Percentiles rank a stretch among this genome's conserved stretches.
Evolutionary conservation across 2,329 filamentous ascomycete species (phyloP).

Genomic region (Arthrocladium fulminans): DNA sequence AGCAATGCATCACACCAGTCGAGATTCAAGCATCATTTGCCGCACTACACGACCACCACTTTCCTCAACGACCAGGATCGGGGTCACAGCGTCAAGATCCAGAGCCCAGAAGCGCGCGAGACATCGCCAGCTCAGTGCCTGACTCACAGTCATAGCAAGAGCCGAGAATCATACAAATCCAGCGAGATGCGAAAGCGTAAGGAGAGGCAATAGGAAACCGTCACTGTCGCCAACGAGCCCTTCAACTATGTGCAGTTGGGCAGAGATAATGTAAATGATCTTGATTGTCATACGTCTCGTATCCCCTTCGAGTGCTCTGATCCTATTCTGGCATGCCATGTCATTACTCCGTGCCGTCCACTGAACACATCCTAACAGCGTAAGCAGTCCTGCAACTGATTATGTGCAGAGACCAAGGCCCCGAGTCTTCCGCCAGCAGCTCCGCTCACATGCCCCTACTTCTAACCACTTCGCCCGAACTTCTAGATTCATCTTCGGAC

Average conservation of each 20-base stretch:
- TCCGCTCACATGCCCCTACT: background rate
- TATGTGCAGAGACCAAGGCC: no score
- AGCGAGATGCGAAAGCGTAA: background rate
- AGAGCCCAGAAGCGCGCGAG: no score
- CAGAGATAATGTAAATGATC: background rate
- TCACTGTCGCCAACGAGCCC: background rate
- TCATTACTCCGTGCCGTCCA: background rate
- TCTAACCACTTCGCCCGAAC: background rate
- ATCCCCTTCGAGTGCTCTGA: background rate
- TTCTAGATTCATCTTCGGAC: constrained; percentile 2
- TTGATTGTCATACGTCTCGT: background rate
- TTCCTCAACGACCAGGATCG: no score
- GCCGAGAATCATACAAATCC: no score
- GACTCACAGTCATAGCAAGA: no score
- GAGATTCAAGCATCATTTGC: no score
- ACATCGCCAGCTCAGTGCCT: no score
- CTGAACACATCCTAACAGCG: no score
- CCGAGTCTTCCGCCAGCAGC: no score
- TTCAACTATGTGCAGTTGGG: background rate
- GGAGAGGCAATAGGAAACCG: background rate
- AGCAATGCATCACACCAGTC: no score
- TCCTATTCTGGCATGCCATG: background rate
- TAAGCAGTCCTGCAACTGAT: background rate
- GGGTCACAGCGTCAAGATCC: no score
- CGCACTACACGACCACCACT: no score